Conservation (phyloP, 345 rosid genomes). For the Aurinia saxatilis region DNA sequence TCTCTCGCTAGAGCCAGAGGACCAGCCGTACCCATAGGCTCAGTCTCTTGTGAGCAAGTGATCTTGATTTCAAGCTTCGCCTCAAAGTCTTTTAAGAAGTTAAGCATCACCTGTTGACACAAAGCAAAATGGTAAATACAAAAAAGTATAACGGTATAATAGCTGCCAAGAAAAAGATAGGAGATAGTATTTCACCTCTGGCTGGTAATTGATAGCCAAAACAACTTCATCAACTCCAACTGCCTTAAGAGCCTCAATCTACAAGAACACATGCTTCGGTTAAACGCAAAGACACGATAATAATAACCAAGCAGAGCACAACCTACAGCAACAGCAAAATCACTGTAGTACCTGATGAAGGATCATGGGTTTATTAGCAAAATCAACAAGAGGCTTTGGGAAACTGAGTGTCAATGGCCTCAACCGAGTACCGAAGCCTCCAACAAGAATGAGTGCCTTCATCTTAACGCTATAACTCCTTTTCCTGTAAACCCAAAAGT, state of each 20-base stretch:
- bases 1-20: constrained; percentile 98
- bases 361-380: constrained; percentile 99
- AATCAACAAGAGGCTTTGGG: constrained; percentile 97
- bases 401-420: constrained; percentile 97
- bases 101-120: constrained; percentile 65
- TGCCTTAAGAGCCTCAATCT: constrained; percentile 97
- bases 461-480: constrained; percentile 34
- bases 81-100: constrained; percentile 89
- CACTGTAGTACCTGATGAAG: constrained; percentile 71
- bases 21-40: constrained; percentile 98
- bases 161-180: neutral
- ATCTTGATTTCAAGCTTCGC: constrained; percentile 81
- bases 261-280: constrained; percentile 2
- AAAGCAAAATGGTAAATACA: constrained; percentile 1
- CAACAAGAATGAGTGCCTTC: constrained; percentile 99
- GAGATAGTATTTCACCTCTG: constrained; percentile 50
- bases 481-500: constrained; percentile 33
- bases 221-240: constrained; percentile 95
- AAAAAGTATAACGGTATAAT: neutral
- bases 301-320: neutral
- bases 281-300: neutral
- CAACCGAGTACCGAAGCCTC: constrained; percentile 96
- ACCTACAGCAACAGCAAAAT: neutral
- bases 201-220: constrained; percentile 95
- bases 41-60: constrained; percentile 98